Evolutionary conservation across 2,329 filamentous ascomycete genomes (phyloP).

Genomic region (Fusarium metavorans): DNA sequence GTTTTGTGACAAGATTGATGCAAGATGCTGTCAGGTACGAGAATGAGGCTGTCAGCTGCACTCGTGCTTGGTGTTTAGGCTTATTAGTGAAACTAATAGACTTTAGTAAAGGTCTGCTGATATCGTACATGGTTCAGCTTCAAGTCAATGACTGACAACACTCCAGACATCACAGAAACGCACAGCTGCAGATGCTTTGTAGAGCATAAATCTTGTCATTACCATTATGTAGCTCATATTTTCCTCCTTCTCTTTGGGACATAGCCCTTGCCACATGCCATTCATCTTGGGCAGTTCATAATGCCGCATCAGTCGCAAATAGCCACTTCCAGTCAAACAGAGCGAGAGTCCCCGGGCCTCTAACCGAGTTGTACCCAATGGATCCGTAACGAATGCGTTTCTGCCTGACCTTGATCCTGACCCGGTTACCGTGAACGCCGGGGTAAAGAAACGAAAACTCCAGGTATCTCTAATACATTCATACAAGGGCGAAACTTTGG

Average conservation of each 20-base stretch:
- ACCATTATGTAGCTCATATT: slow-evolving; percentile 42
- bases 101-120: background rate
- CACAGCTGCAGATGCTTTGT: background rate
- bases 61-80: background rate
- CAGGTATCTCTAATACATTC: slow-evolving; percentile 46
- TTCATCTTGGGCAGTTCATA: slow-evolving; percentile 8
- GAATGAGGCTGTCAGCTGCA: background rate
- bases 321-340: slow-evolving; percentile 16
- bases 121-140: background rate
- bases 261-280: slow-evolving; percentile 15
- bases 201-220: slow-evolving; percentile 39
- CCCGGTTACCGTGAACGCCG: slow-evolving; percentile 43
- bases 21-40: background rate
- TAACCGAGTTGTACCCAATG: slow-evolving; percentile 30
- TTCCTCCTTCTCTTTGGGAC: slow-evolving; percentile 22
- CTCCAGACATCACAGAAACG: background rate
- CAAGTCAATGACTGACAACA: background rate
- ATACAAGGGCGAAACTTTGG: slow-evolving; percentile 29
- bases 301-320: background rate
- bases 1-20: background rate
- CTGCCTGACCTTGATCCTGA: slow-evolving; percentile 31
- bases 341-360: slow-evolving; percentile 27
- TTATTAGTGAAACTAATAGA: background rate
- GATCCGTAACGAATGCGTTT: slow-evolving; percentile 41
- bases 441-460: slow-evolving; percentile 31